Evolutionary conservation across 306 rosid genomes (phyloP).

Genomic region (Inga leiocalycina): DNA sequence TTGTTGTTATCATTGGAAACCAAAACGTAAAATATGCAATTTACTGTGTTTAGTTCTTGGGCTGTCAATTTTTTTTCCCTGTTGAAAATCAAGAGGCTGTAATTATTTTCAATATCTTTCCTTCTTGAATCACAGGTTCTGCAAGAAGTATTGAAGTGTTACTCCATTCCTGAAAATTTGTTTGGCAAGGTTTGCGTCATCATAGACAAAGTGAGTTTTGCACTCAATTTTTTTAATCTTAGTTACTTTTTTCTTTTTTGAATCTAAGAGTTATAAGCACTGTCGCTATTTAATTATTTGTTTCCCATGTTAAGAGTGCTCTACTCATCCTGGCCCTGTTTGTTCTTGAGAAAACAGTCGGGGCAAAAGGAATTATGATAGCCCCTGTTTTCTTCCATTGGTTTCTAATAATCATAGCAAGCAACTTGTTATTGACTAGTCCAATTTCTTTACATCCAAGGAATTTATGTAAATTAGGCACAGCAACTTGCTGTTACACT

Average conservation of each 20-base stretch:
- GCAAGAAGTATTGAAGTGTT: slow-evolving; percentile 77
- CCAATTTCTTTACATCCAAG: neutral
- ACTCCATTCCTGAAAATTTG: slow-evolving; percentile 68
- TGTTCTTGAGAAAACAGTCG: slow-evolving; percentile 21
- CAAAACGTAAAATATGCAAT: slow-evolving; percentile 8
- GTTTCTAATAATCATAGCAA: slow-evolving; percentile 7
- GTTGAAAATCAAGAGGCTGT: neutral
- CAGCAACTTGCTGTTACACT: too few species aligned
- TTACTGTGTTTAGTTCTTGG: slow-evolving; percentile 1
- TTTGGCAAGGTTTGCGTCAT: slow-evolving; percentile 95
- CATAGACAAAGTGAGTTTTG: slow-evolving; percentile 84
- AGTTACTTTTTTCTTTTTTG: neutral
- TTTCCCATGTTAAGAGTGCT: slow-evolving; percentile 22
- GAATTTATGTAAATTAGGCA: too few species aligned
- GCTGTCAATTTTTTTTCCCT: neutral
- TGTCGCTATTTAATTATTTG: slow-evolving; percentile 27
- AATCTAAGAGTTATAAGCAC: neutral
- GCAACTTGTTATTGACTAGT: neutral
- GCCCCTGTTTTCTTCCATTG: slow-evolving; percentile 7
- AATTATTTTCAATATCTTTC: neutral
- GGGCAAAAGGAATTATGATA: slow-evolving; percentile 10
- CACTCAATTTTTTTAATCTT: neutral
- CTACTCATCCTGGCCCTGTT: slow-evolving; percentile 16
- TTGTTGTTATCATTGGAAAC: too few species aligned
- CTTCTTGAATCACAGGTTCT: slow-evolving; percentile 63